Percentiles rank a stretch among this genome's conserved stretches.
Conservation (phyloP, 805 yeast genomes). For the Lachancea kluyveri region DNA sequence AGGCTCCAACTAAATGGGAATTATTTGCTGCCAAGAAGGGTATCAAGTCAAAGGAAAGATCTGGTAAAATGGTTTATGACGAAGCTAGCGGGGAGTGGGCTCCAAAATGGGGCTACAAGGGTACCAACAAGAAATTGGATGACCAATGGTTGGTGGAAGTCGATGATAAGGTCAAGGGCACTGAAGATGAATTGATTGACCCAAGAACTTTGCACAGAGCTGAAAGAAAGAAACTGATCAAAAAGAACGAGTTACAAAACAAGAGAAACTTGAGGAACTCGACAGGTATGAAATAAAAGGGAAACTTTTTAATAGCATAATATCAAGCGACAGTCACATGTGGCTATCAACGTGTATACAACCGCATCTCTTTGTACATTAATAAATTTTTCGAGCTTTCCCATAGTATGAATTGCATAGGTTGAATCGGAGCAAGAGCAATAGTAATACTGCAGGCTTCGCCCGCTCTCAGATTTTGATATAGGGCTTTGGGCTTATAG, state of each 20-base stretch:
- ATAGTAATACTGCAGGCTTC: no score
- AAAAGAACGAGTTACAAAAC: conserved; percentile 80
- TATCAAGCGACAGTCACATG: no score
- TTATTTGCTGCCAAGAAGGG: conserved; percentile 94
- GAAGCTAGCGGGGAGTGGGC: conserved; percentile 93
- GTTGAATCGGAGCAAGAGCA: no score
- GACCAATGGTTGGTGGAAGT: conserved; percentile 95
- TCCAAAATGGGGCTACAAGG: conserved; percentile 97
- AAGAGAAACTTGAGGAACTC: conserved; percentile 61
- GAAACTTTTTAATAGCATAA: no score
- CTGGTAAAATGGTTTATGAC: conserved; percentile 84
- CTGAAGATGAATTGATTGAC: conserved; percentile 64
- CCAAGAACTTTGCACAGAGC: conserved; percentile 79
- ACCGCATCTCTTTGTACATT: no score
- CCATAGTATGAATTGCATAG: no score
- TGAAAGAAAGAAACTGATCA: conserved; percentile 78
- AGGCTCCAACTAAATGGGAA: conserved; percentile 95
- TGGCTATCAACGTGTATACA: no score
- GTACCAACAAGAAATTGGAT: conserved; percentile 81
- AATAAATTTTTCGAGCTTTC: no score
- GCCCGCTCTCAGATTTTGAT: no score
- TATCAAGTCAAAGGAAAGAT: conserved; percentile 81
- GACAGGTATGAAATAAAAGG: no score
- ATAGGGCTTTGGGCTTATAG: no score
- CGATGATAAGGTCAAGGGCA: conserved; percentile 60